Evolutionary conservation across 208 protist species (phyloP), one percentile per base, ranked within the genome.

Genomic region (Acanthamoeba polyphaga): DNA sequence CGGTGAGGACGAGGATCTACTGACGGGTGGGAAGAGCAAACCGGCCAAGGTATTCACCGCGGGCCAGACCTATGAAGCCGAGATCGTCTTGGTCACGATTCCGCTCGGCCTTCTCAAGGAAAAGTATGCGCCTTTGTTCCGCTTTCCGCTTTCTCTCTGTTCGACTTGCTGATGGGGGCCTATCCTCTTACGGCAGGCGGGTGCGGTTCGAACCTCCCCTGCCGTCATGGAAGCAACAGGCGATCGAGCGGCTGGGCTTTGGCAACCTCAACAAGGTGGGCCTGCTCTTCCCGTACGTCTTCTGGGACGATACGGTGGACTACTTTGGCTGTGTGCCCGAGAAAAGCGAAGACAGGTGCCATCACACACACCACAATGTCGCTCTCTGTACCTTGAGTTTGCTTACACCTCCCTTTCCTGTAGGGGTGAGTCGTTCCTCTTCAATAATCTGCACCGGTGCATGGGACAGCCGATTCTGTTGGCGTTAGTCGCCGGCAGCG

Each of bases 231-330:
- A 95, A 95, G 90, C 78, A 70, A 32, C 22, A 92, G 6, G 76
- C 94, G 27, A 92, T 95, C 55, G 60, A 82, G 9, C 68, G 84
- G 0, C 34, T 95, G 22, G 94, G 94, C 53, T 95, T 95, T 15
- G 94, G 94, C 38, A 93, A 93, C 32, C 90, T 95, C 32, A 95
- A 95, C 82, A 95, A 95, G 66, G 94, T 95, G 34, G 60, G 34
- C 60, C 53, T 85, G 17, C 46, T 95, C 1, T 95, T 90, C 46
- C 13, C 34, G 38, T n/a, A 49, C 34, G 62, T 95, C 17, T 85
- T 95, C 72, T 85, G 70, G 78, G 93, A 95, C 38, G 70, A 89
- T 62, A 38, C 60, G 24, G 74, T 60, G 29, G 76, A 92, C 60
- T 92, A 92, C 68, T 95, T 85, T 27, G 60, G 60, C 58, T 91